Evolutionary conservation across 2,329 filamentous ascomycete genomes (phyloP), one percentile per base, ranked within the genome.

Genomic region (Pezicula radicicola): DNA sequence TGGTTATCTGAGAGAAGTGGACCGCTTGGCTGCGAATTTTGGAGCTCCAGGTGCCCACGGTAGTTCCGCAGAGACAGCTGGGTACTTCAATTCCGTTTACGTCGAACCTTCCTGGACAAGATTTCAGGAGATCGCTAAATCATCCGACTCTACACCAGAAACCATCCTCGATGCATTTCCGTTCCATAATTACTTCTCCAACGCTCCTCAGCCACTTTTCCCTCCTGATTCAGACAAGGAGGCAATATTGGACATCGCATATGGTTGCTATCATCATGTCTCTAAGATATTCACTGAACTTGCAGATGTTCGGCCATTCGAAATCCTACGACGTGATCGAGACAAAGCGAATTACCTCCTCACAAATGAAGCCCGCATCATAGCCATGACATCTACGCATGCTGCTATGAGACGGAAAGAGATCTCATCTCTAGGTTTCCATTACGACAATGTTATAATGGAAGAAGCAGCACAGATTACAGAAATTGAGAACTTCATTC

Each of bases 321-420:
- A 99, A 72, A 92, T 99, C 47, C 74, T 99, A 51, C 85, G 91
- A 48, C 87, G 88, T 50, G 89, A 92, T 57, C 85, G 89, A 35
- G 94, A 99, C 68, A 97, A 95, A 73, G 88, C 92, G 48, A 97
- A 97, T 69, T 99, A 99, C 65, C 83, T 99, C 6, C 81, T 99
- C 33, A 88, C 91, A 6, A 97, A 91, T 63, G 93, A 97, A 71
- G 95, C 95, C n/a, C 87, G 94, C 35, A 94, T 99, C 56, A 87
- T 99, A 58, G 95, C 94, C 52, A 99, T 99, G 95, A 99, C 94
- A 16, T 95, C 92, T 4, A 99, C 95, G 0, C 94, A 99, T 69
- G 95, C 94, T 4, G 94, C 94, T 1, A 99, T 99, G 80, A 85
- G 91, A 55, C 80, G 93, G 56, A 85, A 90, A 57, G 93, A 97